These are phyloP conservation scores for Clitoria ternatea DNA, from an alignment of 306 rosid species.

Conservation along the genomic window DNA sequence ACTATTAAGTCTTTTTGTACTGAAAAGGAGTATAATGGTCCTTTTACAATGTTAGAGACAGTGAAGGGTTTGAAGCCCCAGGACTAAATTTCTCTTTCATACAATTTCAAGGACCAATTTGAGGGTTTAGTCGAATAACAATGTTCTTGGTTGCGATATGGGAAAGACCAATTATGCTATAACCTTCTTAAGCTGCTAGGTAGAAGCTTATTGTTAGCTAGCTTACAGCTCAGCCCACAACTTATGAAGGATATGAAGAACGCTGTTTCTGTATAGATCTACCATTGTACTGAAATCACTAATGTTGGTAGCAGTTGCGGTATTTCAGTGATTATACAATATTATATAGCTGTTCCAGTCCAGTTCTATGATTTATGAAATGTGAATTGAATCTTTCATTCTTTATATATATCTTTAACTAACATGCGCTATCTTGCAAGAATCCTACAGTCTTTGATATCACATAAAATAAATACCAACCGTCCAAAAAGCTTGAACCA, in stretches of 20 bases:
- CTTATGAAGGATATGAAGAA: not conserved
- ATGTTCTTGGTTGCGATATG: constrained; percentile 1
- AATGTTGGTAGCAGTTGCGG: not conserved
- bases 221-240: not conserved
- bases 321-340: not conserved
- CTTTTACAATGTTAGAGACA: no score
- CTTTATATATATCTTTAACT: not conserved
- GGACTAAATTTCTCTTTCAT: no score
- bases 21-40: no score
- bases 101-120: no score
- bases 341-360: not conserved
- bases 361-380: not conserved
- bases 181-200: not conserved
- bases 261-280: not conserved
- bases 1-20: no score
- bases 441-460: not conserved
- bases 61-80: no score
- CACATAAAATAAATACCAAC: not conserved
- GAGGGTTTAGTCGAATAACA: no score
- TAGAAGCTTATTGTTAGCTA: not conserved
- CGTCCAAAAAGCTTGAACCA: not conserved
- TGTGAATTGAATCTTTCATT: no score
- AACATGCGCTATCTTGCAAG: not conserved
- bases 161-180: not conserved
- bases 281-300: not conserved